A percentile compares a stretch with the other conserved stretches of the same genome.
phyloP scores from a whole-genome alignment of 2,329 filamentous ascomycete genomes.

The Sporothrix pseudoabietina region DNA sequence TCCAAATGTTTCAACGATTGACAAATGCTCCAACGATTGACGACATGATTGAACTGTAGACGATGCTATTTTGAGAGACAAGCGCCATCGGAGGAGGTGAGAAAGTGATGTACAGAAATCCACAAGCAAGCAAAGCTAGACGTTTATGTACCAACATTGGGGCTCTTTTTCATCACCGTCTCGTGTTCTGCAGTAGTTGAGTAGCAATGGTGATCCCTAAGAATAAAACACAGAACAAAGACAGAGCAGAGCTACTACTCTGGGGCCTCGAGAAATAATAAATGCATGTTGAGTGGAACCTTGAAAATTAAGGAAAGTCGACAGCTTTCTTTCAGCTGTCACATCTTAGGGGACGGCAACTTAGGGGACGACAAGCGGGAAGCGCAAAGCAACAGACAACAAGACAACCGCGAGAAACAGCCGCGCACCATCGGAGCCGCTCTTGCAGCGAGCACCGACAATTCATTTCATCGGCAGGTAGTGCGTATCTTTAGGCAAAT shows the following conservation, averaged over 20 bases:
- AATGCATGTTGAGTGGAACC: slow-evolving; percentile 4
- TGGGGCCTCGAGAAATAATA: not conserved
- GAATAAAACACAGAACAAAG: not conserved
- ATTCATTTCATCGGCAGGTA: not conserved
- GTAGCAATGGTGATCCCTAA: slow-evolving; percentile 4
- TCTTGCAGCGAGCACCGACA: not conserved
- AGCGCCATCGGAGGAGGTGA: not conserved
- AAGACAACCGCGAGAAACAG: not conserved
- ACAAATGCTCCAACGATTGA: too few relatives aligned
- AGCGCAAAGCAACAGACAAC: not conserved
- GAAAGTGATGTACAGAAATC: not conserved
- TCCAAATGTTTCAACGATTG: not conserved
- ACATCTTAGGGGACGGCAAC: not conserved
- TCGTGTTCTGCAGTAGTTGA: not conserved
- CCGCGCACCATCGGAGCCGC: not conserved
- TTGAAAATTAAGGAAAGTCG: not conserved
- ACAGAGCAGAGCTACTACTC: not conserved
- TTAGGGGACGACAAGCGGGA: not conserved
- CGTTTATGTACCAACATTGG: not conserved
- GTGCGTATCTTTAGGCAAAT: too few relatives aligned
- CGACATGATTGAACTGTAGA: too few relatives aligned
- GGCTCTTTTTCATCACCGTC: not conserved
- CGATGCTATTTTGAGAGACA: not conserved
- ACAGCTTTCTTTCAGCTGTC: not conserved
- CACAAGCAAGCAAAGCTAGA: not conserved